Percentiles rank a stretch among this genome's conserved stretches.
phyloP scores from a whole-genome alignment of 2,329 filamentous ascomycete genomes.

The Alternaria arborescens region DNA sequence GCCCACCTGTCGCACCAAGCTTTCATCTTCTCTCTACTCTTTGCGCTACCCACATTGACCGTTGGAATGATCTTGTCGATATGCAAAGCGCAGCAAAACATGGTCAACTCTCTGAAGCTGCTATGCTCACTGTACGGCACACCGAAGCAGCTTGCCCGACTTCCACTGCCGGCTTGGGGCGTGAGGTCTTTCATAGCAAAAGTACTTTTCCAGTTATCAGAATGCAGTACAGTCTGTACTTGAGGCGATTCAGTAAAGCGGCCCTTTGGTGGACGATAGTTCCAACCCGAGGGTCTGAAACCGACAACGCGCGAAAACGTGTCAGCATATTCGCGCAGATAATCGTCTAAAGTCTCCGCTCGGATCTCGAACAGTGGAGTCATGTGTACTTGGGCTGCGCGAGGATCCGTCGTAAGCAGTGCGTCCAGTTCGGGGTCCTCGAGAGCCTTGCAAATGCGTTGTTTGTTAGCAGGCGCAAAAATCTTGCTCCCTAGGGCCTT shows the following conservation, averaged over 20 bases:
- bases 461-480: constrained; percentile 83
- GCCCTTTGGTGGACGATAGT: constrained; percentile 76
- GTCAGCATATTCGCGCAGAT: constrained; percentile 79
- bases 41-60: constrained; percentile 79
- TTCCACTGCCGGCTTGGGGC: constrained; percentile 83
- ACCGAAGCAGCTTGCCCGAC: constrained; percentile 85
- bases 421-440: constrained; percentile 83
- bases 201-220: constrained; percentile 75
- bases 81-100: constrained; percentile 87
- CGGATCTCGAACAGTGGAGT: constrained; percentile 94
- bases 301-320: constrained; percentile 88
- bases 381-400: constrained; percentile 95
- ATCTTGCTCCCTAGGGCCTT: constrained; percentile 87
- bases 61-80: constrained; percentile 94
- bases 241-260: constrained; percentile 69
- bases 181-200: constrained; percentile 77
- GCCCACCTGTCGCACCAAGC: constrained; percentile 72
- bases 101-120: constrained; percentile 90
- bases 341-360: constrained; percentile 88
- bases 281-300: constrained; percentile 94
- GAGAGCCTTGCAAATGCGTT: constrained; percentile 82
- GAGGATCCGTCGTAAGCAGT: constrained; percentile 80
- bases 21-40: constrained; percentile 72
- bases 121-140: constrained; percentile 97
- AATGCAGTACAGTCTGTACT: constrained; percentile 71